Percentiles rank a stretch among this genome's conserved stretches.
These are phyloP conservation scores for Postia placenta DNA, from an alignment of 768 basidiomycete species.

Conservation along the genomic window DNA sequence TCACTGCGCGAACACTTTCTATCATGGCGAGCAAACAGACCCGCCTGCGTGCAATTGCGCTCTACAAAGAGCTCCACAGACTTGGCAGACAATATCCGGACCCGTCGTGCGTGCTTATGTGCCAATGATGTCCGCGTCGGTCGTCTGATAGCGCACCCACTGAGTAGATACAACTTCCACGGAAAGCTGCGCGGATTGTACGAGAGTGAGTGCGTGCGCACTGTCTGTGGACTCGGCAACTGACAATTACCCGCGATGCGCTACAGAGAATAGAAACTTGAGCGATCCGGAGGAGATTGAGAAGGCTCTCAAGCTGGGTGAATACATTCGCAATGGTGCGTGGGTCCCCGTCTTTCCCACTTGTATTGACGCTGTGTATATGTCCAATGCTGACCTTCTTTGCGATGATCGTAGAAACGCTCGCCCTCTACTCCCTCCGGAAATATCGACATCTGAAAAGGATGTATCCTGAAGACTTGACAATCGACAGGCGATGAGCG, in stretches of 20 bases:
- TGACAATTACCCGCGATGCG: too few relatives aligned
- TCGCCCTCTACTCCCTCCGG: slow-evolving; percentile 74
- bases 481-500: neutral
- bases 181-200: slow-evolving; percentile 64
- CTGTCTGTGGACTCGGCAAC: too few relatives aligned
- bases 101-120: slow-evolving; percentile 49
- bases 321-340: slow-evolving; percentile 83
- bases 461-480: slow-evolving; percentile 43
- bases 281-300: slow-evolving; percentile 69
- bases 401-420: slow-evolving; percentile 49
- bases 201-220: slow-evolving; percentile 49
- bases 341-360: neutral
- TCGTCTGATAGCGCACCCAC: slow-evolving; percentile 3
- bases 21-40: slow-evolving; percentile 45
- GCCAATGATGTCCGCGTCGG: neutral
- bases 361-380: neutral
- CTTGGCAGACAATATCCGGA: slow-evolving; percentile 82
- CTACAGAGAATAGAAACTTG: slow-evolving; percentile 63
- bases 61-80: slow-evolving; percentile 81
- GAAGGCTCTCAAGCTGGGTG: slow-evolving; percentile 64
- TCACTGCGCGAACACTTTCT: neutral
- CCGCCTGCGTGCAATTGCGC: slow-evolving; percentile 57
- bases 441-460: slow-evolving; percentile 79
- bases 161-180: slow-evolving; percentile 68
- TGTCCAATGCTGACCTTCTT: neutral